Evolutionary conservation across 2,329 filamentous ascomycete species (phyloP).

Genomic region (Sporothrix pseudoabietina): DNA sequence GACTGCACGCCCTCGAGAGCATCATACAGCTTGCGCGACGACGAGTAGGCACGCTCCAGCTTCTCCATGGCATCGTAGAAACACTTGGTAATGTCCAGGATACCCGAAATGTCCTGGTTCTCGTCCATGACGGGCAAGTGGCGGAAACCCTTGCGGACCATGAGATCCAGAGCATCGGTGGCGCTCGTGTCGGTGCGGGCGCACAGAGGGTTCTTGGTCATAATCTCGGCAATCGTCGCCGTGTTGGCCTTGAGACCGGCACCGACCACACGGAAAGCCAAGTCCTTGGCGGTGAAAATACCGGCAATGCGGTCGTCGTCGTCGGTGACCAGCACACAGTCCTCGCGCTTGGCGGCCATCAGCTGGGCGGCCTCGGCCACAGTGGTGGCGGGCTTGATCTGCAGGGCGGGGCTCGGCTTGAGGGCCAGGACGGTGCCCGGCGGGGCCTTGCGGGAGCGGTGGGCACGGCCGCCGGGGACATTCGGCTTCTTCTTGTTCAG

Average conservation of each 20-base stretch:
- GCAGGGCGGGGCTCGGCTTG: constrained; percentile 91
- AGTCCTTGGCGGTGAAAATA: constrained; percentile 98
- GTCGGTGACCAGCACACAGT: constrained; percentile 96
- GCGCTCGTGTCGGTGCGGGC: constrained; percentile 97
- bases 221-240: constrained; percentile 95
- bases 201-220: constrained; percentile 99
- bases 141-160: constrained; percentile 97
- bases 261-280: constrained; percentile 95
- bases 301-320: constrained; percentile 97
- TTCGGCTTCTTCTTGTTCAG: constrained; percentile 95
- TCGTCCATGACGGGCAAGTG: constrained; percentile 99
- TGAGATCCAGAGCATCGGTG: constrained; percentile 93
- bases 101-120: constrained; percentile 98
- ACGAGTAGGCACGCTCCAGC: constrained; percentile 93
- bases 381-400: constrained; percentile 93
- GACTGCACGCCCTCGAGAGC: constrained; percentile 97
- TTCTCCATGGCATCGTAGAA: constrained; percentile 99
- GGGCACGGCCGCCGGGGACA: constrained; percentile 70
- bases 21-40: constrained; percentile 97
- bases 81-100: constrained; percentile 98
- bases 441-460: constrained; percentile 88
- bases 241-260: constrained; percentile 84
- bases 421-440: constrained; percentile 94
- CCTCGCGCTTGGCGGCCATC: constrained; percentile 98
- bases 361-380: constrained; percentile 96